Percentiles rank a stretch among this genome's conserved stretches.
These are phyloP conservation scores for Hypsizygus marmoreus DNA, from an alignment of 768 basidiomycete genomes.

Conservation along the genomic window DNA sequence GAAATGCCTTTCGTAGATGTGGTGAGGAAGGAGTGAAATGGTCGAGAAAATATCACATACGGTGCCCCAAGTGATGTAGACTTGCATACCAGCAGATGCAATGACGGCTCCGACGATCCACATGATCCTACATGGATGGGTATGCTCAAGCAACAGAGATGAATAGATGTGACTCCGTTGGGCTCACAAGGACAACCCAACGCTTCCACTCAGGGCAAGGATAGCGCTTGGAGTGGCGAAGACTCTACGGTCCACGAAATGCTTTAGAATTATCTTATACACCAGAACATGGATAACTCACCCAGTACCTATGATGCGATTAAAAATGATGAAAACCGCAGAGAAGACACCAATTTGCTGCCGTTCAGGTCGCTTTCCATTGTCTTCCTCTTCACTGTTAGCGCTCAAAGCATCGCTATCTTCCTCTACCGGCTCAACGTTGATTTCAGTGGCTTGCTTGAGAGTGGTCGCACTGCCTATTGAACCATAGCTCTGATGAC, in stretches of 20 bases:
- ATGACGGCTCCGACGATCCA: slow-evolving; percentile 38
- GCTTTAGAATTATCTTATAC: background rate
- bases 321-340: slow-evolving; percentile 39
- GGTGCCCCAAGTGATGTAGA: slow-evolving; percentile 38
- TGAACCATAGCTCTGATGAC: too few species aligned
- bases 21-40: background rate
- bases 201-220: slow-evolving; percentile 31
- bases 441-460: too few species aligned
- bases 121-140: slow-evolving; percentile 25
- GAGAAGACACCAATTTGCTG: slow-evolving; percentile 30
- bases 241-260: slow-evolving; percentile 28
- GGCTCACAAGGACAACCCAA: slow-evolving; percentile 32
- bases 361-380: too few species aligned
- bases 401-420: too few species aligned
- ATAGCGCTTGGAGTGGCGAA: slow-evolving; percentile 39
- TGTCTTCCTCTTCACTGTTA: too few species aligned
- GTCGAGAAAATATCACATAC: slow-evolving; percentile 19
- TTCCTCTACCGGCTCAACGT: too few species aligned
- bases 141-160: background rate
- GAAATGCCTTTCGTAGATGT: slow-evolving; percentile 7
- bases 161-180: background rate
- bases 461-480: too few species aligned
- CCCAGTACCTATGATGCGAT: slow-evolving; percentile 39
- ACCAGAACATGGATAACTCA: background rate
- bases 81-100: slow-evolving; percentile 36